These are phyloP conservation scores for Podospora bellae-mahoneyi DNA, from an alignment of 495 filamentous ascomycete genomes.

Conservation along the genomic window DNA sequence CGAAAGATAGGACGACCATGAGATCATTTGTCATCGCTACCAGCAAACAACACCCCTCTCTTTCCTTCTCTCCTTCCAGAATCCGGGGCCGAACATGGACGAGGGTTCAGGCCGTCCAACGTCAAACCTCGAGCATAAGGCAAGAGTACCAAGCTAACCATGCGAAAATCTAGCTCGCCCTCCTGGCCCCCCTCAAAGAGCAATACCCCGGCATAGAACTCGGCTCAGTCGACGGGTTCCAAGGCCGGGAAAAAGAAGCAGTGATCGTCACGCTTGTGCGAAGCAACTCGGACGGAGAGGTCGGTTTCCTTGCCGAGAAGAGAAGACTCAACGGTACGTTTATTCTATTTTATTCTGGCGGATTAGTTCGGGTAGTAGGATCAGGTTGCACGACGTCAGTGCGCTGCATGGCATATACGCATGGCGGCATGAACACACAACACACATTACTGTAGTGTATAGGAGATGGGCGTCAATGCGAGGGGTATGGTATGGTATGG, in stretches of 20 bases:
- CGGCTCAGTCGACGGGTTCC: conserved; percentile 94
- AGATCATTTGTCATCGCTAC: neutral
- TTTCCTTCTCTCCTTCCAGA: neutral
- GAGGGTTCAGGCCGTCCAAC: neutral
- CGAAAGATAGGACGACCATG: neutral
- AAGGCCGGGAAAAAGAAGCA: conserved; percentile 95
- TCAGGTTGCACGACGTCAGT: conserved; percentile 7
- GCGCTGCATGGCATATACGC: neutral
- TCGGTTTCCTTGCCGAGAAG: conserved; percentile 93
- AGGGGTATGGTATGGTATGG: conserved; percentile 1
- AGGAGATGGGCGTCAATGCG: conserved; percentile 19
- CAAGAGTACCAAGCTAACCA: neutral
- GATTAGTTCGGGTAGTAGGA: neutral
- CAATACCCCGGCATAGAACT: conserved; percentile 80
- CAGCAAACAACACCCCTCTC: neutral
- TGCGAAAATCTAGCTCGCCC: conserved; percentile 51
- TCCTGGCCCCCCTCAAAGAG: conserved; percentile 76
- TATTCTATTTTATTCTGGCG: conserved; percentile 27
- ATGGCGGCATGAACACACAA: neutral
- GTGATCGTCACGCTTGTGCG: conserved; percentile 87
- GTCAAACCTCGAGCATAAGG: neutral
- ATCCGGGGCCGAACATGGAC: neutral
- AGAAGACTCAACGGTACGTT: conserved; percentile 76
- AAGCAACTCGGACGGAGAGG: conserved; percentile 81
- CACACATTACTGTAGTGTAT: neutral